phyloP scores from a whole-genome alignment of 192 early-diverging fungal species.

The Oehlia diaphana region DNA sequence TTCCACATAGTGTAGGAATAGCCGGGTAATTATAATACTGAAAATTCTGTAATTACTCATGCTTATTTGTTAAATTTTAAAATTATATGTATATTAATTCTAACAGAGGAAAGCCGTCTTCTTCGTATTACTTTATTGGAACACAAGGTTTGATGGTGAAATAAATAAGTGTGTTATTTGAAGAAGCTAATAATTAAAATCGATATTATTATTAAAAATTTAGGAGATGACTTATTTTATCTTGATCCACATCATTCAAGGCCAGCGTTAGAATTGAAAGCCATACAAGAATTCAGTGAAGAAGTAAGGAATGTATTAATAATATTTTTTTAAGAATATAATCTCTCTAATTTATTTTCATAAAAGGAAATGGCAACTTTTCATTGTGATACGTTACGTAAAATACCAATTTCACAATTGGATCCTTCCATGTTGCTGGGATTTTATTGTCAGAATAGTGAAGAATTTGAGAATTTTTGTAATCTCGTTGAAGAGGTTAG shows the following conservation, averaged over 20 bases:
- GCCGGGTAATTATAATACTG: constrained; percentile 65
- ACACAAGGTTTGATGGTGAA: constrained; percentile 60
- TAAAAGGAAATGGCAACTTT: constrained; percentile 73
- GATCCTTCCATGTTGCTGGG: constrained; percentile 96
- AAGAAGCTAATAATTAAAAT: neutral
- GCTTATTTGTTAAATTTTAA: constrained; percentile 6
- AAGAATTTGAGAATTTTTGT: constrained; percentile 65
- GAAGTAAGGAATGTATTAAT: constrained; percentile 39
- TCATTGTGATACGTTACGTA: constrained; percentile 75
- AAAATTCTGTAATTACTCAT: neutral
- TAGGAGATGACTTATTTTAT: constrained; percentile 80
- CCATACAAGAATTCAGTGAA: constrained; percentile 44
- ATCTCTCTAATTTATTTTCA: too few relatives aligned
- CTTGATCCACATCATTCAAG: constrained; percentile 91
- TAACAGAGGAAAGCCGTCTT: constrained; percentile 84
- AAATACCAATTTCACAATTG: constrained; percentile 71
- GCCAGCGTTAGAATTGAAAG: constrained; percentile 57
- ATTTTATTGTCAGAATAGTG: constrained; percentile 69
- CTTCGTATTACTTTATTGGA: constrained; percentile 92
- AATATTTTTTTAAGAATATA: constrained; percentile 7
- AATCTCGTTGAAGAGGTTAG: constrained; percentile 45
- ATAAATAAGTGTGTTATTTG: neutral
- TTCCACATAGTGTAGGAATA: constrained; percentile 84
- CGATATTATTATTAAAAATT: neutral
- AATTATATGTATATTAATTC: neutral